Base-by-base conservation (phyloP, 805 yeast genomes). In the Maudiozyma pseudohumilis region DNA sequence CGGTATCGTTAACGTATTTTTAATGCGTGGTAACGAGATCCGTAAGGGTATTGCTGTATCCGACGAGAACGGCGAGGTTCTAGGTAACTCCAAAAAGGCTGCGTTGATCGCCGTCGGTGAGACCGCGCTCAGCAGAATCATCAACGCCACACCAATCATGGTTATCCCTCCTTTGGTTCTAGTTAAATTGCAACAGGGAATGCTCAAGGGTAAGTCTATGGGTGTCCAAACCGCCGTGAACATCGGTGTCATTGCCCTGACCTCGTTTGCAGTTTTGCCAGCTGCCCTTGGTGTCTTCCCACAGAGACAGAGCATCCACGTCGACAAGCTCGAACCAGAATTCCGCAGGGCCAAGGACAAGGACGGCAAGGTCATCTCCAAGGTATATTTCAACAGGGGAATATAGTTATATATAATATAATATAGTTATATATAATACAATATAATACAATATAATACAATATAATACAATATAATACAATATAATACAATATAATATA, bases 121-220 rank as follows among this genome's bases (percentile, higher is more conserved):
- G 62, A 92, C 99, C 9, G 97, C 96, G 3, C 77, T 88, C 23
- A 83, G 95, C 31, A 70, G 99, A 56, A 95, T 92, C 32, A 82
- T 89, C 49, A 92, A 87, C 52, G 96, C 97, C 13, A 83, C 98
- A 0, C 99, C 99, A 15, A 74, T 92, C 50, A 92, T 92, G 99
- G 98, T 84, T 16, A 60, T 92, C 5, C 98, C 99, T 1, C 96
- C 99, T 2, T 69, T 92, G 50, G 54, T 85, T 20, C 69, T 92
- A 30, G 86, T 87, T 32, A 74, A 69, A 56, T 66, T 92, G 46
- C 96, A 92, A 63, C 73, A 71, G 46, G 69, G 79, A 1, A 54
- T 79, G 13, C 67, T 88, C 45, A 77, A 73, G 52, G 81, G 83
- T 24, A 82, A 76, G 55, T 72, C 88, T 6, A 60, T 74, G 41